These are phyloP conservation scores for Geosmithia flava DNA, from an alignment of 2,329 filamentous ascomycete genomes.

Conservation along the genomic window DNA sequence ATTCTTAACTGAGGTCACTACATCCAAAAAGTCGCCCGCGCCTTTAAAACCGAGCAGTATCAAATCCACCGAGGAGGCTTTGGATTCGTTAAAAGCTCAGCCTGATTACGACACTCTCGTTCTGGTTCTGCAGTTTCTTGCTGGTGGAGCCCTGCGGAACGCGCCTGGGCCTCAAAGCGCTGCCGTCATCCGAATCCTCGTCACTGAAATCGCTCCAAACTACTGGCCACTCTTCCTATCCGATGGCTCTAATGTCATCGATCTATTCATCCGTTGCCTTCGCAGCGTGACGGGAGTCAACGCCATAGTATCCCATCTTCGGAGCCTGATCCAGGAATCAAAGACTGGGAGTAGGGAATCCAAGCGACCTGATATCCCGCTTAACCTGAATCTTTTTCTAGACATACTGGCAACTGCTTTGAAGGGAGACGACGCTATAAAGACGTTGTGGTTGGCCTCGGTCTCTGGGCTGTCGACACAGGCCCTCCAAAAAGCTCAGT, in stretches of 20 bases:
- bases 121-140: constrained; percentile 38
- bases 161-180: constrained; percentile 53
- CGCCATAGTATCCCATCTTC: constrained; percentile 59
- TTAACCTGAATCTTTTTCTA: constrained; percentile 30
- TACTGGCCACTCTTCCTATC: constrained; percentile 58
- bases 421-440: constrained; percentile 19
- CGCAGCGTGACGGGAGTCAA: constrained; percentile 67
- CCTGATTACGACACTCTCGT: constrained; percentile 47
- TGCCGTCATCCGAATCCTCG: constrained; percentile 63
- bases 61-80: constrained; percentile 32
- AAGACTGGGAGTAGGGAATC: constrained; percentile 22
- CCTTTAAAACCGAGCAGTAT: constrained; percentile 3
- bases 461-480: constrained; percentile 9
- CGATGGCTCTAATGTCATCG: constrained; percentile 29
- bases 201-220: constrained; percentile 64
- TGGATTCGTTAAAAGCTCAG: constrained; percentile 49
- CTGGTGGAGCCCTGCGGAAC: constrained; percentile 11
- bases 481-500: constrained; percentile 15
- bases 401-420: constrained; percentile 31
- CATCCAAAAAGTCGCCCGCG: constrained; percentile 4
- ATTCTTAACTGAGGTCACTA: constrained; percentile 22
- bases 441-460: constrained; percentile 23
- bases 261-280: constrained; percentile 50
- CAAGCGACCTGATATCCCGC: constrained; percentile 24
- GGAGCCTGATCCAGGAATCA: constrained; percentile 42